Base-by-base conservation (phyloP, 176 grass and related monocot genomes). In the Hyparrhenia diplandra region DNA sequence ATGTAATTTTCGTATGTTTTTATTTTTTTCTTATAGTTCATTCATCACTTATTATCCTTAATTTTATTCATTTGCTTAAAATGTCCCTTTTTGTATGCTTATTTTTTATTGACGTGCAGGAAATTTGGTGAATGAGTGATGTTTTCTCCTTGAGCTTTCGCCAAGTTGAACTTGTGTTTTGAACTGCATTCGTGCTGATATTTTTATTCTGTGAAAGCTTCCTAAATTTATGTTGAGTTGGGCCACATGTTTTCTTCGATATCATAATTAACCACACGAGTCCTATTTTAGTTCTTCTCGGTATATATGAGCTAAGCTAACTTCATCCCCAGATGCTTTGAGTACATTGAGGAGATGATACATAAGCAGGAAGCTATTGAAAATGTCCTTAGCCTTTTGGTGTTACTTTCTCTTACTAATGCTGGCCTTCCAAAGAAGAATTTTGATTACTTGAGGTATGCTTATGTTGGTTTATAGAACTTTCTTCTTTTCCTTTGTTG, bases 271-370 rank as follows among this genome's bases (percentile, higher is more conserved):
- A 16, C 39, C 13, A n/a, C 18, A 4, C 10, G 10, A 64, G 45
- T 58, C 57, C 13, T 55, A 13, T 12, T 34, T 66, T 13, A 45
- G 16, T 83, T 18, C 1, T 23, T 49, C n/a, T 46, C n/a, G 21
- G 29, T 31, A 51, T 31, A 61, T 59, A 60, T 31, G 73, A 78
- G 29, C 73, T 75, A 67, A 87, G 52, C 3, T 77, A 45, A 64
- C 10, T 74, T 32, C 60, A 85, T 80, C 40, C 6, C 20, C 89
- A 97, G 95, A 89, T 98, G 92, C 77, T 94, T 95, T 43, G 92
- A 98, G 84, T 98, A 93, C 81, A 98, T 98, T 20, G 95, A 98
- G 79, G 95, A 94, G 82, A 94, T 98, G 88, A 88, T 98, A 79
- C 95, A 98, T 62, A 98, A 98, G 76, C 95, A 98, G 67, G 95